Percentiles rank a stretch among this genome's conserved stretches.
phyloP scores from a whole-genome alignment of 345 rosid genomes.

The Boechera stricta region DNA sequence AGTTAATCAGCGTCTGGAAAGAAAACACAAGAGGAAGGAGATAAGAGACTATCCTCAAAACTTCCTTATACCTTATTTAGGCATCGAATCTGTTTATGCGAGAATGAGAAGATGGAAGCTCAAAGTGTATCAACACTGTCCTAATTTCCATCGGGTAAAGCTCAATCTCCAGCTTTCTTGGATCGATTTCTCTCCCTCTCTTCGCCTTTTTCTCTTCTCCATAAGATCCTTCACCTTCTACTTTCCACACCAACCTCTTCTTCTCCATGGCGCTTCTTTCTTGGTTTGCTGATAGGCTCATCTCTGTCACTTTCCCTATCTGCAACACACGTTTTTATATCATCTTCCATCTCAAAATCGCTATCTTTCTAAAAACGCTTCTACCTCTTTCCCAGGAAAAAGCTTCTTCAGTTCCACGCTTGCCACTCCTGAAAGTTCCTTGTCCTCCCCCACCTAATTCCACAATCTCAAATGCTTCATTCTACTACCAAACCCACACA shows the following conservation, averaged over 20 bases:
- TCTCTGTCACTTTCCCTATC: constrained; percentile 69
- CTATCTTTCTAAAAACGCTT: not conserved
- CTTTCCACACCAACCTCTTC: constrained; percentile 80
- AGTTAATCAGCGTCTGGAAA: constrained; percentile 24
- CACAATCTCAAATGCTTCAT: constrained; percentile 35
- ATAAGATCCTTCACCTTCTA: constrained; percentile 49
- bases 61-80: constrained; percentile 22
- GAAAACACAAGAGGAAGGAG: constrained; percentile 22
- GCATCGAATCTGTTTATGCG: constrained; percentile 34
- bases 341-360: constrained; percentile 5
- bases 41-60: constrained; percentile 19
- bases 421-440: constrained; percentile 67
- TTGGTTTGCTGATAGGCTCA: constrained; percentile 88
- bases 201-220: constrained; percentile 49
- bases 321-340: constrained; percentile 37
- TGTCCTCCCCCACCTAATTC: constrained; percentile 75
- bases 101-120: constrained; percentile 30
- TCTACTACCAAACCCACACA: constrained; percentile 26
- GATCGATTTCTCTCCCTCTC: constrained; percentile 75
- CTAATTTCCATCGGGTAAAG: constrained; percentile 91
- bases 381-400: constrained; percentile 65
- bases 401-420: constrained; percentile 71
- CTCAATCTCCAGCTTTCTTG: constrained; percentile 66
- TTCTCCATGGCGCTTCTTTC: constrained; percentile 81
- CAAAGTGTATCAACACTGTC: constrained; percentile 62